Evolutionary conservation across 1,284 basidiomycete genomes (phyloP), one percentile per base, ranked within the genome.

Genomic region (Papiliotrema terrestris): DNA sequence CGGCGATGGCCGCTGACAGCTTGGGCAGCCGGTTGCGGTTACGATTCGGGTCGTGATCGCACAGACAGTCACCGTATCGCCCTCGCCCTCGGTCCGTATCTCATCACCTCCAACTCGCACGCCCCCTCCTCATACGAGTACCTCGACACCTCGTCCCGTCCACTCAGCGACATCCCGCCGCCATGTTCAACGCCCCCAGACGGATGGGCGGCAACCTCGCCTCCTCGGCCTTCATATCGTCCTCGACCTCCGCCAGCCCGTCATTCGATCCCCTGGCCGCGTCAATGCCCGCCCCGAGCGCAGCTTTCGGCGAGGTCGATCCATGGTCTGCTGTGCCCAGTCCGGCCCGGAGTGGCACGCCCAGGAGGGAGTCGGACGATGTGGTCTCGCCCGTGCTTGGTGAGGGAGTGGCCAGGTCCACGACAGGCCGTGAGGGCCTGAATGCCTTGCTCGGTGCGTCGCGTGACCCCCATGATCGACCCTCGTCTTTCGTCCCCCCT

Each of bases 241-340:
- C 61, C 5, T 49, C 61, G 2, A n/a, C 37, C 49, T 52, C 62
- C 8, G 29, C 38, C 15, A 51, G 58, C 22, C 41, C 51, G 15
- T 63, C 61, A 39, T 56, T 60, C 45, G 72, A 73, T 53, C 71
- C 71, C 0, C 61, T 74, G 38, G 69, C 70, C 26, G 54, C 57
- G 25, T 63, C 69, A 4, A 60, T 62, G 17, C 66, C 64, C 6
- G 60, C 54, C 43, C 57, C 59, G 2, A 37, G 48, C 17, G 39
- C 48, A 4, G 54, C 59, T 1, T 73, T 62, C 70, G 89, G 83
- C 62, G 86, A 86, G 25, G 81, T 89, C 41, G 91, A 94, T 77
- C 91, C 91, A 19, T 94, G 91, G 91, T 89, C 86, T 67, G 80
- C 87, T 55, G 81, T 83, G 8, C 89, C 89, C 2, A 86, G 84